phyloP scores from a whole-genome alignment of 2,329 filamentous ascomycete genomes.

The Aureobasidium zeae region DNA sequence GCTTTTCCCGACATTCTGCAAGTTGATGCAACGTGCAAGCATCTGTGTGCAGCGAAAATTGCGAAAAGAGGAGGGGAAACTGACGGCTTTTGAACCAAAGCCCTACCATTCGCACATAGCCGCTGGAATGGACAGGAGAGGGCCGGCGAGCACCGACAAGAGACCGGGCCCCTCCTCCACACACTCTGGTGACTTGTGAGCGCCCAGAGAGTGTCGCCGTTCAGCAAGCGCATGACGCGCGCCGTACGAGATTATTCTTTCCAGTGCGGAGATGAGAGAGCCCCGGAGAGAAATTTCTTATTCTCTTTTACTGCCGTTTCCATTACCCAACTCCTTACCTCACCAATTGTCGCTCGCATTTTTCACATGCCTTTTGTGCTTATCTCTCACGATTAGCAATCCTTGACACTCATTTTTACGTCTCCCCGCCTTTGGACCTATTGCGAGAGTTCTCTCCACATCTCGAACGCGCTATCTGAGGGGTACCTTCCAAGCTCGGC shows the following conservation, averaged over 20 bases:
- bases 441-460: slow-evolving; percentile 14
- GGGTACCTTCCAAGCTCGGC: slow-evolving; percentile 15
- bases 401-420: slow-evolving; percentile 16
- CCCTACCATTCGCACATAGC: slow-evolving; percentile 1
- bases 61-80: slow-evolving; percentile 2
- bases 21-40: slow-evolving; percentile 5
- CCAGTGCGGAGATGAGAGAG: slow-evolving; percentile 12
- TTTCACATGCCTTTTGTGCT: slow-evolving; percentile 15
- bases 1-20: slow-evolving; percentile 10
- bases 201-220: slow-evolving; percentile 13
- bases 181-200: slow-evolving; percentile 2
- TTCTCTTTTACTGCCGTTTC: slow-evolving; percentile 26
- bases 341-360: slow-evolving; percentile 30
- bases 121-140: not conserved
- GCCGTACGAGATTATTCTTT: not conserved
- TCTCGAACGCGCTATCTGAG: slow-evolving; percentile 14
- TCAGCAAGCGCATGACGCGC: slow-evolving; percentile 12
- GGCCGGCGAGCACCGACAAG: slow-evolving; percentile 7
- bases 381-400: slow-evolving; percentile 17
- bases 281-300: slow-evolving; percentile 13
- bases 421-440: slow-evolving; percentile 15
- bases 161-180: slow-evolving; percentile 3
- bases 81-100: slow-evolving; percentile 8
- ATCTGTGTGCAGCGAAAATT: not conserved
- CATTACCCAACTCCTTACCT: slow-evolving; percentile 43